A percentile compares a stretch with the other conserved stretches of the same genome.
Conservation (phyloP, 768 basidiomycete species). For the Collybia sordida region DNA sequence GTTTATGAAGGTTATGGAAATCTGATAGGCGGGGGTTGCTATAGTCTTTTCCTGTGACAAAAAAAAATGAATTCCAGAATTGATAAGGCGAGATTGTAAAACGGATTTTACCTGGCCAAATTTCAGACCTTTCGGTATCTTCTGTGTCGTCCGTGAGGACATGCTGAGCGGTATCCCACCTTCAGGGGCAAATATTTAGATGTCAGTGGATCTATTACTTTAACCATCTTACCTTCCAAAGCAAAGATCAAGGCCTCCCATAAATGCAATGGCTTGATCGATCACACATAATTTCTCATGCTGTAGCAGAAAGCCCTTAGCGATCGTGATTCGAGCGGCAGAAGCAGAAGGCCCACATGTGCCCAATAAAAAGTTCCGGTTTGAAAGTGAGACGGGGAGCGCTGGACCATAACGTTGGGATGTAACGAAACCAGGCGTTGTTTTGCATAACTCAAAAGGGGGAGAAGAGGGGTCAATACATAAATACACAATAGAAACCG, state of each 20-base stretch:
- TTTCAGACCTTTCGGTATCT: conserved; percentile 56
- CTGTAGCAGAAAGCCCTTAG: conserved; percentile 34
- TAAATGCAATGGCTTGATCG: conserved; percentile 96
- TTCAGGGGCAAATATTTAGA: conserved; percentile 20
- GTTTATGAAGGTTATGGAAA: conserved; percentile 84
- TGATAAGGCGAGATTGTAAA: conserved; percentile 1
- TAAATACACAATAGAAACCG: conserved; percentile 7
- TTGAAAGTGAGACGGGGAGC: conserved; percentile 96
- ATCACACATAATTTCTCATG: conserved; percentile 99
- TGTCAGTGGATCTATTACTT: background rate
- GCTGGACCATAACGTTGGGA: conserved; percentile 92
- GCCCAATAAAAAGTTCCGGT: conserved; percentile 99
- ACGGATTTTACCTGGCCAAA: conserved; percentile 79
- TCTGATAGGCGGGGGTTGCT: conserved; percentile 87
- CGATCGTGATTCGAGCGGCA: background rate
- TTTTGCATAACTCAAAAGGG: conserved; percentile 78
- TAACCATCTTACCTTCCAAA: conserved; percentile 65
- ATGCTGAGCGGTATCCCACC: conserved; percentile 98
- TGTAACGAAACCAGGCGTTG: conserved; percentile 77
- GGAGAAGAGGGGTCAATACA: conserved; percentile 5
- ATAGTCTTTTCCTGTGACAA: conserved; percentile 81
- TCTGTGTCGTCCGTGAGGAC: conserved; percentile 83
- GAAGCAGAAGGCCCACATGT: conserved; percentile 57
- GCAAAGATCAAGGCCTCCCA: conserved; percentile 95
- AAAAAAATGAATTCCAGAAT: background rate